Evolutionary conservation across 2,329 filamentous ascomycete species (phyloP).

Genomic region (Lachnellula subtilissima): DNA sequence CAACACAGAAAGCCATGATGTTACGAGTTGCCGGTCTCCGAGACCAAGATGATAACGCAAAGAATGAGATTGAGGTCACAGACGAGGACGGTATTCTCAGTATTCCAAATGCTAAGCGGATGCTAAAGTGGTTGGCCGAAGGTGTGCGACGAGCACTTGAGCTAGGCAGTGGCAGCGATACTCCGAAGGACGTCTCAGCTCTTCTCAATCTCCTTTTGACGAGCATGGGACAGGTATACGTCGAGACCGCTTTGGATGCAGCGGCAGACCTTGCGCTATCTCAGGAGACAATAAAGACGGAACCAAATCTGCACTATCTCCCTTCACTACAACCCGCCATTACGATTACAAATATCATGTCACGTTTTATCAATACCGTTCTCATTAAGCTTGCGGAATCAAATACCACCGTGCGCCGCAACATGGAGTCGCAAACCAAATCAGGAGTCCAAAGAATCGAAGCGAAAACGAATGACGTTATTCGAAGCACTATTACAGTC

Average conservation of each 20-base stretch:
- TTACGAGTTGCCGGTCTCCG: conserved; percentile 79
- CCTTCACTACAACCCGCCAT: conserved; percentile 74
- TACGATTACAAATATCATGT: conserved; percentile 87
- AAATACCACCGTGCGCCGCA: conserved; percentile 77
- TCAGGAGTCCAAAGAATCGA: conserved; percentile 58
- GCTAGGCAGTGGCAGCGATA: conserved; percentile 80
- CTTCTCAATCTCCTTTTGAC: conserved; percentile 78
- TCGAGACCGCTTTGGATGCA: conserved; percentile 64
- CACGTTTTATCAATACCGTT: conserved; percentile 84
- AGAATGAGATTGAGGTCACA: conserved; percentile 83
- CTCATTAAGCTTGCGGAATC: conserved; percentile 83
- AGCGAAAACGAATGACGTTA: conserved; percentile 62
- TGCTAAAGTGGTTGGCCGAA: conserved; percentile 97
- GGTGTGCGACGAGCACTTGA: conserved; percentile 88
- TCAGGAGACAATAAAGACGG: conserved; percentile 73
- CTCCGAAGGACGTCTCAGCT: conserved; percentile 86
- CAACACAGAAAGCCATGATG: conserved; percentile 86
- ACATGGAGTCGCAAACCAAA: conserved; percentile 63
- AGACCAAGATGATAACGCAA: conserved; percentile 64
- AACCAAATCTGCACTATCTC: conserved; percentile 84
- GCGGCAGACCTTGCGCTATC: conserved; percentile 67
- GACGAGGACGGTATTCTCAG: conserved; percentile 85
- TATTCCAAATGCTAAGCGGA: conserved; percentile 86
- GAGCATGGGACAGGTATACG: conserved; percentile 80
- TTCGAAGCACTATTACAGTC: conserved; percentile 64